Percentiles rank a stretch among this genome's conserved stretches.
Evolutionary conservation across 1,284 basidiomycete species (phyloP).

Genomic region (Cutaneotrichosporon cavernicola): DNA sequence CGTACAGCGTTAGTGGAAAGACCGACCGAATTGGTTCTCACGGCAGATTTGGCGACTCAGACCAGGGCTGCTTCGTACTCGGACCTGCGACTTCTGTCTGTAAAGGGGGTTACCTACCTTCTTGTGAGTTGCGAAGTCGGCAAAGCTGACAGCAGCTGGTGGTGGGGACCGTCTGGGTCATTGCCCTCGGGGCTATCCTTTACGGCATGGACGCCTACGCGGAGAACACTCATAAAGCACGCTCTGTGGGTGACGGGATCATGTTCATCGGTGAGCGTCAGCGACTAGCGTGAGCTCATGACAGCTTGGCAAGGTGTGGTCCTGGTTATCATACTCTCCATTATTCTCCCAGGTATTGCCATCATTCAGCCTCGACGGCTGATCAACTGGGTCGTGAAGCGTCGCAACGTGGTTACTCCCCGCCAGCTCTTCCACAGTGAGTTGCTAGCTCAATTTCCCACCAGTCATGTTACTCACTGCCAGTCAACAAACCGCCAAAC

Average conservation of each 20-base stretch:
- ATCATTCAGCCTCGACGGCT: constrained; percentile 67
- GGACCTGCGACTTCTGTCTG: constrained; percentile 61
- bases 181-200: constrained; percentile 64
- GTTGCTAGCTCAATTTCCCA: constrained; percentile 28
- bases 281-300: background rate
- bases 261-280: constrained; percentile 65
- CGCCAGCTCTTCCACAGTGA: constrained; percentile 72
- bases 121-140: constrained; percentile 46
- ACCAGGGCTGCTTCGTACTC: constrained; percentile 64
- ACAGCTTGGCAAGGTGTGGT: constrained; percentile 57
- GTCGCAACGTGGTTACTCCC: constrained; percentile 66
- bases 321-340: constrained; percentile 65
- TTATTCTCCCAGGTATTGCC: constrained; percentile 67
- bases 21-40: constrained; percentile 4
- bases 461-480: constrained; percentile 3
- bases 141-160: constrained; percentile 38
- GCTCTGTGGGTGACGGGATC: constrained; percentile 64
- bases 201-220: constrained; percentile 65
- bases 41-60: constrained; percentile 45
- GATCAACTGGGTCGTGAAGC: constrained; percentile 59
- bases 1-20: constrained; percentile 60
- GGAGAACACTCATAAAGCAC: constrained; percentile 51
- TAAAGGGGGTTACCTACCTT: constrained; percentile 68
- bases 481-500: constrained; percentile 69
- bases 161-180: constrained; percentile 63